Conservation (phyloP, 805 yeast species). For the Candida broadrunensis region DNA sequence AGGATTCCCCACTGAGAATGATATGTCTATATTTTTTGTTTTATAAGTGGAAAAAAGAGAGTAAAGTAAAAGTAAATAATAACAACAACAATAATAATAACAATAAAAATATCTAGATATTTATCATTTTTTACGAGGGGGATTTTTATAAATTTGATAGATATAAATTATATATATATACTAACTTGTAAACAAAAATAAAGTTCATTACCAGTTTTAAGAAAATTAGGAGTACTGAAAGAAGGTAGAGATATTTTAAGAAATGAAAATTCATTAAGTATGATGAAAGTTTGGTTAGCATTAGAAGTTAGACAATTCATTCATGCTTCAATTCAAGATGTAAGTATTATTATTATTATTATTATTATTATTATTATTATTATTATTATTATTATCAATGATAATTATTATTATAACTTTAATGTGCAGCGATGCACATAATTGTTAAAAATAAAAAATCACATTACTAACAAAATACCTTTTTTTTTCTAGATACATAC, state of each 20-base stretch:
- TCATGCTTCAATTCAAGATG: slow-evolving; percentile 77
- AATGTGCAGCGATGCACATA: too few relatives aligned
- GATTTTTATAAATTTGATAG: too few relatives aligned
- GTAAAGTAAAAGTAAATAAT: too few relatives aligned
- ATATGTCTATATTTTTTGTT: slow-evolving; percentile 10
- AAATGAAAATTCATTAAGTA: slow-evolving; percentile 62
- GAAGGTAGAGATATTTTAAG: slow-evolving; percentile 60
- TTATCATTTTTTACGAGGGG: too few relatives aligned
- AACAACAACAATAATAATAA: too few relatives aligned
- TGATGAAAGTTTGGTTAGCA: slow-evolving; percentile 90
- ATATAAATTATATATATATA: too few relatives aligned
- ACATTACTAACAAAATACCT: slow-evolving; percentile 17
- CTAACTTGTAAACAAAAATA: too few relatives aligned
- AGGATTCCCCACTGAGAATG: slow-evolving; percentile 40
- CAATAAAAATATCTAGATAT: too few relatives aligned
- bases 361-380: neutral
- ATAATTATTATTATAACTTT: too few relatives aligned
- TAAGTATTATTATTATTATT: slow-evolving; percentile 44
- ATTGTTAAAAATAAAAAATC: too few relatives aligned
- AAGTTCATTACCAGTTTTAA: slow-evolving; percentile 79
- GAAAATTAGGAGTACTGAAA: slow-evolving; percentile 70
- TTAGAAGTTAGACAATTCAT: slow-evolving; percentile 86
- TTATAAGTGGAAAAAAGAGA: neutral
- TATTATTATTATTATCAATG: too few relatives aligned
- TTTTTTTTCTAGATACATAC: slow-evolving; percentile 32